Evolutionary conservation across 306 rosid genomes (phyloP), one percentile per base, ranked within the genome.

Genomic region (Phaseolus lunatus): DNA sequence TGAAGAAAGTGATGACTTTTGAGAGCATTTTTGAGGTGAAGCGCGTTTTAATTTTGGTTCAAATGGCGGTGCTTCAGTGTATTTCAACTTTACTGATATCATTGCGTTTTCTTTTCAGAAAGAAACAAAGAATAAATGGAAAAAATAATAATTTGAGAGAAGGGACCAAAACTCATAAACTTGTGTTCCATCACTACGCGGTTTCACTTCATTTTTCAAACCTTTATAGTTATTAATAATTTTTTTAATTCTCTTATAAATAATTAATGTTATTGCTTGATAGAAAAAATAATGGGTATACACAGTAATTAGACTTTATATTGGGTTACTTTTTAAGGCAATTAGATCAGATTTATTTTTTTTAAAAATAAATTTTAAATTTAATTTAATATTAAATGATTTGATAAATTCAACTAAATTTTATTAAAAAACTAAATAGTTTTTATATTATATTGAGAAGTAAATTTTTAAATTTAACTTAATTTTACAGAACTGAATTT

Each of bases 91-190:
- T 68, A 29, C 16, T n/a, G 18, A 16, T 11, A 54, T 43, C 2
- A 67, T 82, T 76, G 24, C 74, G 15, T 41, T 71, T 52, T 24
- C 19, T 77, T 77, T 82, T 77, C 56, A 67, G 70, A 82, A 70
- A 70, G 27, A 53, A 64, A 77, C 82, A 71, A 71, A 63, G 8
- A 3, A 24, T 63, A 31, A 37, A 69, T 75, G 53, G n/a, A 50
- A 50, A 82, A 39, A 41, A 5, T 35, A 41, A 5, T 35, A 37
- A 75, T 58, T 72, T 44, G 2, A 57, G 66, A 24, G 35, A 15
- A 65, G 52, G 71, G 80, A 4, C 50, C 49, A 59, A 69, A 45
- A 48, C 39, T 41, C 45, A 18, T 22, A 75, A 75, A 24, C 16
- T 13, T 37, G 59, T 75, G 54, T 22, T 67, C 43, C 62, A 47